Percentiles rank a stretch among this genome's conserved stretches.
Evolutionary conservation across 371 early-diverging fungal species (phyloP).

Genomic region (Haplosporangium sp.): DNA sequence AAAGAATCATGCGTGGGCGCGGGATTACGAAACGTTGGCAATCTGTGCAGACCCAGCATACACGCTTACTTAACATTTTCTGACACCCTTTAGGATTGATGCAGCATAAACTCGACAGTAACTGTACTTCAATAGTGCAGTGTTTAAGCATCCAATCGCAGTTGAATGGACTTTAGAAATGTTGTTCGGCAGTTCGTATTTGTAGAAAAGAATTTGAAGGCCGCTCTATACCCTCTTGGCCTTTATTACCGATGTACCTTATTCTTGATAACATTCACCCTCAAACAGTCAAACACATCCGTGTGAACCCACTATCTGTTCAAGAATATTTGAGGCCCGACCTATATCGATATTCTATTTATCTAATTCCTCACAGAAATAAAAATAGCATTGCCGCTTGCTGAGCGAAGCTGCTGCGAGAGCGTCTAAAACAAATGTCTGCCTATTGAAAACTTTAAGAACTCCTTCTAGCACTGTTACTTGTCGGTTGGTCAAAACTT

Average conservation of each 20-base stretch:
- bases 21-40: not conserved
- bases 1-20: not conserved
- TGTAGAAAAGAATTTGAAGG: not conserved
- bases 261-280: too few species aligned
- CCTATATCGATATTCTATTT: too few species aligned
- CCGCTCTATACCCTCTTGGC: not conserved
- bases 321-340: not conserved
- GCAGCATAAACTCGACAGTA: not conserved
- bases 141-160: not conserved
- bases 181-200: not conserved
- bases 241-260: too few species aligned
- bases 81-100: not conserved
- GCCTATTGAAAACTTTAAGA: too few species aligned
- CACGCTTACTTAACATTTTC: not conserved
- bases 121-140: not conserved
- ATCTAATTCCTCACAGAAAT: too few species aligned
- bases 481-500: too few species aligned
- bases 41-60: not conserved
- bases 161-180: not conserved
- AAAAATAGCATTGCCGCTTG: too few species aligned
- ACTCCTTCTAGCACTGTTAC: too few species aligned
- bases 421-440: too few species aligned
- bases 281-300: not conserved
- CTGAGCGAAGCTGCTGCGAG: too few species aligned
- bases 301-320: not conserved